Evolutionary conservation across 1,284 basidiomycete species (phyloP).

Genomic region (Cryptococcus amylolentus): DNA sequence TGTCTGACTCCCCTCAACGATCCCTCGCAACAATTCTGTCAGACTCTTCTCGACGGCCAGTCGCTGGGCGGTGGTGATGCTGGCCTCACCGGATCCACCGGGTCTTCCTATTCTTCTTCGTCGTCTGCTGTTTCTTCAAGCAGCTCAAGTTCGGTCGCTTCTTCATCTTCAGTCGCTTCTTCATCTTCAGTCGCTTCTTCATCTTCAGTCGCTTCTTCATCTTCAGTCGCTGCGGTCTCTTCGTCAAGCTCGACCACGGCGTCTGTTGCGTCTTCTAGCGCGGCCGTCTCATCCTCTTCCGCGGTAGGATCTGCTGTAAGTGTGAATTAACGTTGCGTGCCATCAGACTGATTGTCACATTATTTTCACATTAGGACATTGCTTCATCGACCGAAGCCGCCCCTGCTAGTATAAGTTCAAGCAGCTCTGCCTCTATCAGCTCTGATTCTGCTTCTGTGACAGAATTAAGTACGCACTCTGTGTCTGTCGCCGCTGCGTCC

Average conservation of each 20-base stretch:
- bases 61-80: constrained; percentile 6
- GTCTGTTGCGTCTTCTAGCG: neutral
- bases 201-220: no score
- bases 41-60: constrained; percentile 15
- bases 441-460: no score
- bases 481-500: neutral
- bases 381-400: no score
- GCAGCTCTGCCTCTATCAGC: neutral
- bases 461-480: neutral
- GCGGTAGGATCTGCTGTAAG: neutral
- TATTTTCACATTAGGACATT: no score
- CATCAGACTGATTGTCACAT: no score
- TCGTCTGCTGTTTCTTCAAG: neutral
- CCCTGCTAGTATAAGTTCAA: no score
- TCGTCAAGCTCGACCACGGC: no score
- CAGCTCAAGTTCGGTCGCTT: no score
- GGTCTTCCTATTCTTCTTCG: neutral
- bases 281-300: neutral
- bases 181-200: no score
- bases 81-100: neutral
- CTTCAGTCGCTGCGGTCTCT: no score
- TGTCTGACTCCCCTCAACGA: constrained; percentile 22
- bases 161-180: no score
- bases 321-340: no score
- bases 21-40: constrained; percentile 21